These are phyloP conservation scores for Flueggea neowawraea DNA, from an alignment of 441 rosid species.

Conservation along the genomic window DNA sequence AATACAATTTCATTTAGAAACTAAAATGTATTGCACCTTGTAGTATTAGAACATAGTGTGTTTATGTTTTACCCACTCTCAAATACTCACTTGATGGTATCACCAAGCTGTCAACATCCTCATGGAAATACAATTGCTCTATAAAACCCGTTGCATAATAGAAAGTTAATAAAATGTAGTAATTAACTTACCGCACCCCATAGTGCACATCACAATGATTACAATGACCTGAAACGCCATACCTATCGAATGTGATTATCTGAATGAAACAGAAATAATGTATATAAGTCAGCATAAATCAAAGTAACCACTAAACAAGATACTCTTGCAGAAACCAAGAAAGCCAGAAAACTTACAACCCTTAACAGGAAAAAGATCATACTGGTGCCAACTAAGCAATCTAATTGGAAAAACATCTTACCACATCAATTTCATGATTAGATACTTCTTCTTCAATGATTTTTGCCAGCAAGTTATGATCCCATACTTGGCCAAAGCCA, in stretches of 20 bases:
- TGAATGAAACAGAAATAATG: constrained; percentile 21
- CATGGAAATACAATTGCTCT: not conserved
- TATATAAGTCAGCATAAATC: not conserved
- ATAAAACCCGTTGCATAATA: not conserved
- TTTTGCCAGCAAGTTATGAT: constrained; percentile 48
- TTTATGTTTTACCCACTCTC: no score
- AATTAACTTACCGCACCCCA: constrained; percentile 53
- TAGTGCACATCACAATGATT: constrained; percentile 70
- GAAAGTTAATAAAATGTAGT: not conserved
- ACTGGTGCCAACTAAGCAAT: not conserved
- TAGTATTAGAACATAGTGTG: no score
- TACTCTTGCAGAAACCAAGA: not conserved
- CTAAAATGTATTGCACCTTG: no score
- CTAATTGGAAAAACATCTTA: constrained; percentile 24
- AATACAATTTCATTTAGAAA: no score
- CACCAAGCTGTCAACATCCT: not conserved
- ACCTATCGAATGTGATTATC: constrained; percentile 71
- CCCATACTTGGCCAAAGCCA: constrained; percentile 76
- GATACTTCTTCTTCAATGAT: constrained; percentile 58
- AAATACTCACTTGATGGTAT: not conserved
- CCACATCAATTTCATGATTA: constrained; percentile 44
- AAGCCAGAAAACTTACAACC: not conserved
- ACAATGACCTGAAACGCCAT: constrained; percentile 86
- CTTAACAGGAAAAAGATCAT: not conserved
- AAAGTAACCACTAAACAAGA: not conserved